Conservation (phyloP, 306 rosid species). For the Castanopsis chinensis region DNA sequence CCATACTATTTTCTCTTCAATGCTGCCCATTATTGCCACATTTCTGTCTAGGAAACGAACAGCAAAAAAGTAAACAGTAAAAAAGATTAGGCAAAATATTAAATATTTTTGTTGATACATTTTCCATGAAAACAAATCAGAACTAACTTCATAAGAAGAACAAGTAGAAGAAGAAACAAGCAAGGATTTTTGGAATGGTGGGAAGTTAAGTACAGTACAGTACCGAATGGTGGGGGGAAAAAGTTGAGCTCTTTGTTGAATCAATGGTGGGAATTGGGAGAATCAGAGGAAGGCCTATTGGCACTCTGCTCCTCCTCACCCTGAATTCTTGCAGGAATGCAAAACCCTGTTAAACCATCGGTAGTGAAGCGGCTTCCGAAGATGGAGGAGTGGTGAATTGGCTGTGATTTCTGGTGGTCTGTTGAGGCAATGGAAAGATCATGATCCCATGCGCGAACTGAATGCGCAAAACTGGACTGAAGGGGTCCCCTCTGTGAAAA, state of each 20-base stretch:
- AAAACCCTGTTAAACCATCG: slow-evolving; percentile 42
- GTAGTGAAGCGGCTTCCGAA: slow-evolving; percentile 48
- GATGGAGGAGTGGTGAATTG: slow-evolving; percentile 44
- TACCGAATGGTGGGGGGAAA: slow-evolving; percentile 35
- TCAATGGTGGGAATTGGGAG: slow-evolving; percentile 67
- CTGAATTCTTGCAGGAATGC: slow-evolving; percentile 56
- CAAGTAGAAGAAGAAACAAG: not conserved
- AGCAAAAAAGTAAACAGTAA: not conserved
- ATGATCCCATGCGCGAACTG: slow-evolving; percentile 47
- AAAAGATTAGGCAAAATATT: no score
- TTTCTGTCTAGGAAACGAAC: not conserved
- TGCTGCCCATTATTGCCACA: not conserved
- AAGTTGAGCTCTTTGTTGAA: not conserved
- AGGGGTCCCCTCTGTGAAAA: slow-evolving; percentile 62
- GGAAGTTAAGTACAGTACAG: not conserved
- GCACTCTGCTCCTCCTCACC: slow-evolving; percentile 49
- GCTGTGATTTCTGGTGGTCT: slow-evolving; percentile 40
- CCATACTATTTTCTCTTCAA: not conserved
- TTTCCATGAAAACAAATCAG: not conserved
- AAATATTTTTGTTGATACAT: not conserved
- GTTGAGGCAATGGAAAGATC: slow-evolving; percentile 40
- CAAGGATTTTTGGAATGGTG: not conserved
- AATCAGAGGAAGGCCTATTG: slow-evolving; percentile 47
- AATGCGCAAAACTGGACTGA: slow-evolving; percentile 62
- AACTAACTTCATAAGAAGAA: not conserved